phyloP scores from a whole-genome alignment of 2,329 filamentous ascomycete genomes.

The Verticillium alfalfae region DNA sequence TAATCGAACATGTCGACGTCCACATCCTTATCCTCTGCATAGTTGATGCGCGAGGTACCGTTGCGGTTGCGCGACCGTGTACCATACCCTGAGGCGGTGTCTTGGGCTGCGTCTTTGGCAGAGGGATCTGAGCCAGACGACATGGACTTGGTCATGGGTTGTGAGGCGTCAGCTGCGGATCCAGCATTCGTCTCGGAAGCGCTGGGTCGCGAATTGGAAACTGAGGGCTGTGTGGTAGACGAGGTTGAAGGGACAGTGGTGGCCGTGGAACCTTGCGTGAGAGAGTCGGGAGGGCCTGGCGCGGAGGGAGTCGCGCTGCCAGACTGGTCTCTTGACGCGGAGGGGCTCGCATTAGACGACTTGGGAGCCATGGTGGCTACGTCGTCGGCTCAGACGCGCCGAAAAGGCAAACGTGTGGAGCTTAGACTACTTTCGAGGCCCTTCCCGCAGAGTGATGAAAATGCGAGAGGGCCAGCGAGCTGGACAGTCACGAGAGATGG shows the following conservation, averaged over 20 bases:
- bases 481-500: not conserved
- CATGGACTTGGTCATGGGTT: slow-evolving; percentile 43
- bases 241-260: slow-evolving; percentile 6
- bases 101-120: slow-evolving; percentile 43
- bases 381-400: not conserved
- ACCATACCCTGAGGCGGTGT: slow-evolving; percentile 69
- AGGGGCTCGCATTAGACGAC: slow-evolving; percentile 6
- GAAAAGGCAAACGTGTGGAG: not conserved
- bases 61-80: slow-evolving; percentile 89
- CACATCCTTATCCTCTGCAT: slow-evolving; percentile 88
- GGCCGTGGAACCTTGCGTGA: slow-evolving; percentile 5
- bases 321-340: slow-evolving; percentile 9
- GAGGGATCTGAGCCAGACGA: slow-evolving; percentile 37
- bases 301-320: slow-evolving; percentile 11
- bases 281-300: slow-evolving; percentile 10
- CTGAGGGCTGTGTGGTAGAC: not conserved
- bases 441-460: slow-evolving; percentile 8
- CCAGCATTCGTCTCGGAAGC: slow-evolving; percentile 25
- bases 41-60: slow-evolving; percentile 78
- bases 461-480: slow-evolving; percentile 11
- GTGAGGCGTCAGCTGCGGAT: slow-evolving; percentile 25
- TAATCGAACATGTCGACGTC: slow-evolving; percentile 81
- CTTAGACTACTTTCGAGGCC: slow-evolving; percentile 4
- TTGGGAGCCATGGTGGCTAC: slow-evolving; percentile 11
- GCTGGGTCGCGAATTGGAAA: slow-evolving; percentile 17